phyloP scores from a whole-genome alignment of 1,139 yeast species.

The Yamadazyma jaroonii region DNA sequence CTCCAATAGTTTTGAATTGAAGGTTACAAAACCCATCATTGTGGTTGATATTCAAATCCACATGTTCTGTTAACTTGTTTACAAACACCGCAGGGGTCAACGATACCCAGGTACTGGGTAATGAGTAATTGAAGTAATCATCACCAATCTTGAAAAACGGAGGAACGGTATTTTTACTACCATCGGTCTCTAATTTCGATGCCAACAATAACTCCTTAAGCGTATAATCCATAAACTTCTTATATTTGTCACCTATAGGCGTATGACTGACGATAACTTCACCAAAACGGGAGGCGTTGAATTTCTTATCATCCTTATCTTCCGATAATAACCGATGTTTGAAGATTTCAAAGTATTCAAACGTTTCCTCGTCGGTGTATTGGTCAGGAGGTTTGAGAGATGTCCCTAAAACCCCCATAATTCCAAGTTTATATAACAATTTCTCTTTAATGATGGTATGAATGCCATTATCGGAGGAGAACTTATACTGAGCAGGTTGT shows the following conservation, averaged over 20 bases:
- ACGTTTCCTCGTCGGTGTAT: constrained; percentile 27
- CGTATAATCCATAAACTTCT: constrained; percentile 21
- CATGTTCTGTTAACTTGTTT: constrained; percentile 16
- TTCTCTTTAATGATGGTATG: constrained; percentile 35
- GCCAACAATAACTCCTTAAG: constrained; percentile 26
- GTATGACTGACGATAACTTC: constrained; percentile 10
- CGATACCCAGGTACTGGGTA: constrained; percentile 44
- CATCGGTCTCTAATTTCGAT: constrained; percentile 21
- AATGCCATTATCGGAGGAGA: constrained; percentile 30
- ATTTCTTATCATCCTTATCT: constrained; percentile 4
- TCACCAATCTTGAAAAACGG: constrained; percentile 27
- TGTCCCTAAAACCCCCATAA: constrained; percentile 38
- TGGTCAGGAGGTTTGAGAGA: constrained; percentile 27
- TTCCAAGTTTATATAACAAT: constrained; percentile 33
- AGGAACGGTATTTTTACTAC: constrained; percentile 22
- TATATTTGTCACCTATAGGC: constrained; percentile 20
- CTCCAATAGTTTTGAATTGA: constrained; percentile 13
- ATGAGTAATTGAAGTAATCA: constrained; percentile 27
- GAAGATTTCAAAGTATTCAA: constrained; percentile 32
- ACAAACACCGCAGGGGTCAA: constrained; percentile 24
- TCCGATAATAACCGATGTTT: constrained; percentile 23
- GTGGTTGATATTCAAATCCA: constrained; percentile 20
- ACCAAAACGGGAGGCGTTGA: constrained; percentile 11
- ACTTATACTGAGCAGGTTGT: constrained; percentile 13
- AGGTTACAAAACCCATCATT: constrained; percentile 32